Percentiles rank a stretch among this genome's conserved stretches.
Evolutionary conservation across 352 stramenopile species (phyloP).

Genomic region (Phytopythium montanum): DNA sequence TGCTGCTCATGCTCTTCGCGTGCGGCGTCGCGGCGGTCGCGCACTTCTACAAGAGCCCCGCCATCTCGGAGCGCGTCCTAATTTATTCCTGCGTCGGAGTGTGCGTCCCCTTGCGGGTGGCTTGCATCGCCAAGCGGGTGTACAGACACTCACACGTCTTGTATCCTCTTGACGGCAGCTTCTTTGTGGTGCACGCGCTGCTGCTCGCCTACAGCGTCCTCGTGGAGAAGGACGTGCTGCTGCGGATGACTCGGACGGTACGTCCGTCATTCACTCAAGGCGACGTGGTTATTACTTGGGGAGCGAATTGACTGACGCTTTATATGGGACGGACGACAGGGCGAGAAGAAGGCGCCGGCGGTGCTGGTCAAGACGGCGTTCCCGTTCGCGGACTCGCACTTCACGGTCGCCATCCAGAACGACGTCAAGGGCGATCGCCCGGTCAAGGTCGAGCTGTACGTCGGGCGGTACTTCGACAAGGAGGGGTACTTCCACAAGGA

Average conservation of each 20-base stretch:
- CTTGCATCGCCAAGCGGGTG: not conserved
- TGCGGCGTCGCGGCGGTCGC: slow-evolving; percentile 53
- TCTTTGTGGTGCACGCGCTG: slow-evolving; percentile 78
- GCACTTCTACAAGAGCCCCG: slow-evolving; percentile 65
- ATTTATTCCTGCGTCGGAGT: slow-evolving; percentile 65
- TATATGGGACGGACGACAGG: not conserved
- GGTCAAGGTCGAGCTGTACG: slow-evolving; percentile 66
- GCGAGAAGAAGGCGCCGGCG: slow-evolving; percentile 2
- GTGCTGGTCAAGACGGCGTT: slow-evolving; percentile 70
- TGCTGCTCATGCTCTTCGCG: slow-evolving; percentile 73
- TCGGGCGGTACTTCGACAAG: slow-evolving; percentile 84
- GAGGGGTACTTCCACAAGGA: slow-evolving; percentile 85
- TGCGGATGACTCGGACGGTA: slow-evolving; percentile 71
- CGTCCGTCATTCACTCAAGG: too few relatives aligned
- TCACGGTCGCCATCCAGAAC: slow-evolving; percentile 55
- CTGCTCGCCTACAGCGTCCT: slow-evolving; percentile 66
- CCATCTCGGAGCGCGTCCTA: slow-evolving; percentile 58
- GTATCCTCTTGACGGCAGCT: slow-evolving; percentile 29
- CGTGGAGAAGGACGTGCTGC: slow-evolving; percentile 76
- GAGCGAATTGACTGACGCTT: not conserved
- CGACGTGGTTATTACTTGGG: slow-evolving; percentile 5
- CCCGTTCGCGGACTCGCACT: slow-evolving; percentile 71
- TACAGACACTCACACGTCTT: not conserved
- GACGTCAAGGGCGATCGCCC: slow-evolving; percentile 31
- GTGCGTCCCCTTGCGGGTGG: slow-evolving; percentile 27